phyloP scores from a whole-genome alignment of 1,139 yeast species.

The Blastobotrys persicus region DNA sequence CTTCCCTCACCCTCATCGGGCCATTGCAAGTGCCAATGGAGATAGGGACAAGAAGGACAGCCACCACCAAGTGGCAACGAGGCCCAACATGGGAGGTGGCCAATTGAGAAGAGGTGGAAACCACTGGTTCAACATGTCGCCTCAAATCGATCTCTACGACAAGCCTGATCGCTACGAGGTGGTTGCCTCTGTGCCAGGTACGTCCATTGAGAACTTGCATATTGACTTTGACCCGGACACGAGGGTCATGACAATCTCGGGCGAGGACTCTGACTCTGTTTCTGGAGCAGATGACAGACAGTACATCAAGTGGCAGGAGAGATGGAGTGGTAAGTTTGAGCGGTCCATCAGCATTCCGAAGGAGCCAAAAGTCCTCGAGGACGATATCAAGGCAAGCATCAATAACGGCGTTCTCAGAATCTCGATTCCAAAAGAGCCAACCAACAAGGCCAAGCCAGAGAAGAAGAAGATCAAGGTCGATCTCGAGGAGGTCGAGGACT shows the following conservation, averaged over 20 bases:
- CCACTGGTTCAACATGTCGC: slow-evolving; percentile 32
- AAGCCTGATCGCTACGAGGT: slow-evolving; percentile 45
- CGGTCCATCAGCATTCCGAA: slow-evolving; percentile 54
- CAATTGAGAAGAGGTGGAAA: not conserved
- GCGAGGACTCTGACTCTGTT: slow-evolving; percentile 10
- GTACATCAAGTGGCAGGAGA: slow-evolving; percentile 16
- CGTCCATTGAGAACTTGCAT: slow-evolving; percentile 47
- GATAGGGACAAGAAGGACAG: not conserved
- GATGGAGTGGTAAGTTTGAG: slow-evolving; percentile 46
- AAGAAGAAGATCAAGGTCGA: slow-evolving; percentile 5
- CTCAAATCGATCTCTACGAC: slow-evolving; percentile 55
- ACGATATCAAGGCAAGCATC: slow-evolving; percentile 50
- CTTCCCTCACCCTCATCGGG: slow-evolving; percentile 1
- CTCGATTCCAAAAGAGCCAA: slow-evolving; percentile 44
- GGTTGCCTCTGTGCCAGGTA: slow-evolving; percentile 54
- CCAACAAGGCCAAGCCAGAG: not conserved
- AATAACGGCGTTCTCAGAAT: slow-evolving; percentile 53
- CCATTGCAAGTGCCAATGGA: not conserved
- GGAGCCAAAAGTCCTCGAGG: slow-evolving; percentile 50
- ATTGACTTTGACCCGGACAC: slow-evolving; percentile 50
- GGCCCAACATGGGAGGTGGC: not conserved
- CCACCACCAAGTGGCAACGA: not conserved
- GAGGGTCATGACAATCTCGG: slow-evolving; percentile 24
- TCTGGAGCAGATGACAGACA: slow-evolving; percentile 16
- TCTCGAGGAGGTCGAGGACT: not conserved